Conservation (phyloP, 2,329 filamentous ascomycete species). For the Biscogniauxia mediterranea region DNA sequence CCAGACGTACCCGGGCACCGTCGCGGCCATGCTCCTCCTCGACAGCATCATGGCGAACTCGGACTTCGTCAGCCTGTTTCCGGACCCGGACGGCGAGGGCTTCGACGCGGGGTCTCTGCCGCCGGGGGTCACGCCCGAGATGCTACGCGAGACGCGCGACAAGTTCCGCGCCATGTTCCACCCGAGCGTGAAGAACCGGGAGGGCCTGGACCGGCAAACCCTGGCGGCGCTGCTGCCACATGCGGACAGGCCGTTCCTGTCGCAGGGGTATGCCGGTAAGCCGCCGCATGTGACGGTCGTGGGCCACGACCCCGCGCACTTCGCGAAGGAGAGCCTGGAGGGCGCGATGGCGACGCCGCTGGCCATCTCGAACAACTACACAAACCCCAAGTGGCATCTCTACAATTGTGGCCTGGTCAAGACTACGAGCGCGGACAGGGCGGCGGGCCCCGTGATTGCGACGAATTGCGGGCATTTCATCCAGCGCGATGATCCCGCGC, state of each 20-base stretch:
- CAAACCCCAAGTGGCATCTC: conserved; percentile 51
- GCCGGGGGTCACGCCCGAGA: conserved; percentile 34
- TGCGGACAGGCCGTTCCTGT: conserved; percentile 40
- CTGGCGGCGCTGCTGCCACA: conserved; percentile 43
- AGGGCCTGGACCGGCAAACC: conserved; percentile 48
- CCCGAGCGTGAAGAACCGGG: conserved; percentile 47
- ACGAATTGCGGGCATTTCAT: conserved; percentile 53
- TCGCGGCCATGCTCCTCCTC: conserved; percentile 49
- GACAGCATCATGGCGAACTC: conserved; percentile 59
- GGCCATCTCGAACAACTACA: conserved; percentile 45
- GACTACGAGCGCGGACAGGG: conserved; percentile 40
- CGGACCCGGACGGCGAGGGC: conserved; percentile 47
- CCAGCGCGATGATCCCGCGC: conserved; percentile 50
- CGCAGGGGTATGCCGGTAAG: conserved; percentile 31
- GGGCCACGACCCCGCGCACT: conserved; percentile 52
- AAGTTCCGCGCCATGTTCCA: conserved; percentile 44
- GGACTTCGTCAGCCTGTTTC: conserved; percentile 54
- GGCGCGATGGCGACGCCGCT: conserved; percentile 32
- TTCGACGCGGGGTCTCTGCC: conserved; percentile 45
- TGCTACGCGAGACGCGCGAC: conserved; percentile 34
- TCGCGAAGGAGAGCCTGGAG: conserved; percentile 44
- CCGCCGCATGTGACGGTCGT: conserved; percentile 48
- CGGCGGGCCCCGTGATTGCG: conserved; percentile 46
- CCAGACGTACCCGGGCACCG: conserved; percentile 42
- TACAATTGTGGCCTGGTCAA: conserved; percentile 52